A percentile compares a stretch with the other conserved stretches of the same genome.
phyloP scores from a whole-genome alignment of 2,329 filamentous ascomycete genomes.

The Calonectria ilicicola region DNA sequence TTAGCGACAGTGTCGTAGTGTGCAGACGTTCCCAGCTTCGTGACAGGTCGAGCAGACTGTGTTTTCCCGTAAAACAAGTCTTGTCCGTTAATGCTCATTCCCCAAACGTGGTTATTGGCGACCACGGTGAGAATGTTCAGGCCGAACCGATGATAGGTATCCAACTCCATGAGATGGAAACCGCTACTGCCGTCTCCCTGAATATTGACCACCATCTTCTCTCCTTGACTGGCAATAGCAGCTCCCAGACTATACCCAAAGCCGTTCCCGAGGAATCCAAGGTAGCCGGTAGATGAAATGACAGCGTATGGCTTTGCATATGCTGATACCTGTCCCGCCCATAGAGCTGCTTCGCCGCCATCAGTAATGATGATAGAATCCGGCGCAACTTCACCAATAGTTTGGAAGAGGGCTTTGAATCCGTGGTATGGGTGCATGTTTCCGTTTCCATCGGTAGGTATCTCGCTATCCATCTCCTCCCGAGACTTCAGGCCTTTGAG shows the following conservation, averaged over 20 bases:
- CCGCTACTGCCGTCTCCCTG: background rate
- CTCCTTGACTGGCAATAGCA: background rate
- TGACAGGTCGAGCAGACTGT: background rate
- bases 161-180: background rate
- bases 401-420: background rate
- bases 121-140: background rate
- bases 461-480: background rate
- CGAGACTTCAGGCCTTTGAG: background rate
- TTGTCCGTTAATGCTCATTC: background rate
- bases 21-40: background rate
- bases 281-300: background rate
- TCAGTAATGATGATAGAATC: background rate
- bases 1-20: background rate
- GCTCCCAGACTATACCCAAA: background rate
- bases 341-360: background rate
- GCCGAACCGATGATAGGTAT: background rate
- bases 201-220: background rate
- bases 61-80: background rate
- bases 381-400: background rate
- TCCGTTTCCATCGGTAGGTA: background rate
- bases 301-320: background rate
- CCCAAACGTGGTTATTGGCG: background rate
- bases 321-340: background rate
- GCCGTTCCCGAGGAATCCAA: background rate
- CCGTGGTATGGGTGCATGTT: slow-evolving; percentile 3